Base-by-base conservation (phyloP, 2,329 filamentous ascomycete genomes). In the Talaromyces sp. region DNA sequence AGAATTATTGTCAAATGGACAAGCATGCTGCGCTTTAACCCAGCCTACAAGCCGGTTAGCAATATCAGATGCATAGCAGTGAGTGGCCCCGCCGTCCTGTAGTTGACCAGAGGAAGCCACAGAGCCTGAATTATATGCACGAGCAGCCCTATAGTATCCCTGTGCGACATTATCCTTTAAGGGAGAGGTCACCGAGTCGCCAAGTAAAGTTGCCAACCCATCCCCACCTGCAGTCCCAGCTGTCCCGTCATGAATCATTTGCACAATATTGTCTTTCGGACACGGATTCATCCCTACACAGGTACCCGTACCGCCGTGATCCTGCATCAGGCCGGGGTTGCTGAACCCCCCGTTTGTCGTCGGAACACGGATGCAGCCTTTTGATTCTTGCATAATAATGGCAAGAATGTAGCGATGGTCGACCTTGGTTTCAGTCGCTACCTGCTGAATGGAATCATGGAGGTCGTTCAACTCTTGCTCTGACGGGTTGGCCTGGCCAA, bases 41-140 rank as follows among this genome's bases (percentile, higher is more conserved):
- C 55, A 57, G 19, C 55, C 55, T 7, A 31, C 50, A 10, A 57
- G 29, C 11, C 55, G 55, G 19, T 57, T 82, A 49, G 82, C 81
- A 63, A 84, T 73, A 63, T 84, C 81, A 27, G 71, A 75, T 4
- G 77, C 73, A 67, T 84, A 84, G 71, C 80, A 82, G 62, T 76
- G 74, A 77, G 78, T 31, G 4, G 65, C 64, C 65, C 79, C 71
- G 43, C 77, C 77, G 59, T 74, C 63, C 5, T 57, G 69, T 17
- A 75, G 66, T 51, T 74, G 69, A 1, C 63, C 64, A 11, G 62
- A 64, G 0, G 58, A 13, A 31, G 67, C 66, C 17, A 74, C 67
- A 0, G 65, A 64, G 13, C 73, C 73, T 0, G 73, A 74, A 61
- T 75, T 75, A 62, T 75, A 75, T 7, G 71, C 63, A 21, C 72